phyloP scores from a whole-genome alignment of 805 yeast genomes.

The Myxozyma sirexii region DNA sequence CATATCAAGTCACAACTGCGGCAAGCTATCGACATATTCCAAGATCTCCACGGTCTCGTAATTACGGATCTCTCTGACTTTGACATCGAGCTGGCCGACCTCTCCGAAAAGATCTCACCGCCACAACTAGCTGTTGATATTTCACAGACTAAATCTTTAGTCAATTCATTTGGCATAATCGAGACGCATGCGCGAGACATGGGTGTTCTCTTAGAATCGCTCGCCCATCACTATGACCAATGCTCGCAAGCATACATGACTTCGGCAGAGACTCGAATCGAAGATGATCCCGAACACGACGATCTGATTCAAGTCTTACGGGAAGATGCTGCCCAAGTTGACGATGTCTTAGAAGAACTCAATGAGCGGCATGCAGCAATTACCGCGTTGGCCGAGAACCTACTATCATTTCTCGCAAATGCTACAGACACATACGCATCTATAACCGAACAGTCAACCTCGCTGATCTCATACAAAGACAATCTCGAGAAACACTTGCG shows the following conservation, averaged over 20 bases:
- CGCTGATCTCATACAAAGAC: background rate
- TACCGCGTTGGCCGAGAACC: background rate
- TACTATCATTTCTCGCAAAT: constrained; percentile 20
- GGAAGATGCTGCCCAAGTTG: constrained; percentile 42
- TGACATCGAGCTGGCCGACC: constrained; percentile 39
- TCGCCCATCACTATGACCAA: constrained; percentile 83
- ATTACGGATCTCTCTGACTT: constrained; percentile 40
- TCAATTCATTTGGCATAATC: constrained; percentile 29
- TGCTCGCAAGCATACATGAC: constrained; percentile 52
- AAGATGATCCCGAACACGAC: constrained; percentile 35
- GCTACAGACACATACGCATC: constrained; percentile 4
- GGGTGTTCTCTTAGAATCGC: constrained; percentile 66
- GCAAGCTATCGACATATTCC: constrained; percentile 44
- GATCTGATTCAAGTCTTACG: constrained; percentile 62
- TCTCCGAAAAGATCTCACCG: constrained; percentile 38
- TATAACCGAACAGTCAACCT: background rate
- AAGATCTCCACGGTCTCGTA: constrained; percentile 10
- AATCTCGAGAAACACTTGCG: constrained; percentile 18
- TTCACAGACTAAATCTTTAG: background rate
- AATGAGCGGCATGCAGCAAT: constrained; percentile 25
- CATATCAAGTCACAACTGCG: constrained; percentile 39
- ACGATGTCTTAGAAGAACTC: constrained; percentile 35
- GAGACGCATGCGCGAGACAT: constrained; percentile 62
- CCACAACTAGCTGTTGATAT: background rate
- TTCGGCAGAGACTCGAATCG: constrained; percentile 39